Conservation (phyloP, 768 basidiomycete species). For the Russula compacta region DNA sequence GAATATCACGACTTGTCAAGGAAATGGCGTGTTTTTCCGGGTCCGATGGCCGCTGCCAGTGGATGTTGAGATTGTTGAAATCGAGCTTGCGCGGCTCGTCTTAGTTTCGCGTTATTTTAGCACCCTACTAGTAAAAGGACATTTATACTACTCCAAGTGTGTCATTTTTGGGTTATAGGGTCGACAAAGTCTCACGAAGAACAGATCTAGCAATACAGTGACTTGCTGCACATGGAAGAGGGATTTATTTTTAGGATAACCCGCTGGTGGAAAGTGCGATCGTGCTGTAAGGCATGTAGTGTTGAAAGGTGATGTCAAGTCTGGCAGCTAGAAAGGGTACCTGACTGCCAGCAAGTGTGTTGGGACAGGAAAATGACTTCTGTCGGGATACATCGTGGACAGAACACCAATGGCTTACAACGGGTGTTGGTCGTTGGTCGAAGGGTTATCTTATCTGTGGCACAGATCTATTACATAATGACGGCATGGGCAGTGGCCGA, state of each 20-base stretch:
- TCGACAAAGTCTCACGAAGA: neutral
- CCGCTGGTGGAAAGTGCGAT: neutral
- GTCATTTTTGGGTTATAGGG: neutral
- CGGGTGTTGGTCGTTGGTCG: too few species aligned
- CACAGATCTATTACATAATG: conserved; percentile 8
- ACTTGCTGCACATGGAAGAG: neutral
- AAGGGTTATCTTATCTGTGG: neutral
- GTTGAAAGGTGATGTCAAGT: neutral
- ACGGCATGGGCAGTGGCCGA: neutral
- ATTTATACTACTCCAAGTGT: too few species aligned
- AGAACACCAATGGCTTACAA: too few species aligned
- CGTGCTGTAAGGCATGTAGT: too few species aligned
- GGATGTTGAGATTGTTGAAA: too few species aligned
- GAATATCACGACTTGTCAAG: neutral
- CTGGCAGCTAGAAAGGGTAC: neutral
- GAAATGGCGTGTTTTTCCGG: neutral
- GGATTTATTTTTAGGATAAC: neutral
- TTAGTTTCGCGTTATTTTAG: too few species aligned
- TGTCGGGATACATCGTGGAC: too few species aligned
- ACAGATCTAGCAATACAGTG: neutral
- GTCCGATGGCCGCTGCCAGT: neutral
- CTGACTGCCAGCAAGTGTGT: too few species aligned
- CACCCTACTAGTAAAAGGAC: too few species aligned
- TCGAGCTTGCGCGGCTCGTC: too few species aligned
- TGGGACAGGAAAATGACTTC: too few species aligned